Conservation (phyloP, 257 asterid species). For the Solanum habrochaites region DNA sequence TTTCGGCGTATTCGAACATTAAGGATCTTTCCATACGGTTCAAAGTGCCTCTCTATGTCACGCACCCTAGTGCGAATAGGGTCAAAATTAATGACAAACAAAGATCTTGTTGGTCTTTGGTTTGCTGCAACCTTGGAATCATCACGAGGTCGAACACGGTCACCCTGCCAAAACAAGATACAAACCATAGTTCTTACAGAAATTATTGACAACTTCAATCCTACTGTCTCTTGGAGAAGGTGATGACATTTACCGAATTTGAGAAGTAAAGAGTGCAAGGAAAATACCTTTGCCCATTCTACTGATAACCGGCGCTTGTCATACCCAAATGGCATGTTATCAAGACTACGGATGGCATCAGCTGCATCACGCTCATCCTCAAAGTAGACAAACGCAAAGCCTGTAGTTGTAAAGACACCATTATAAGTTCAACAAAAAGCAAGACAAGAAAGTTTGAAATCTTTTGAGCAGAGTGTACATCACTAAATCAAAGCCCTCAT, state of each 20-base stretch:
- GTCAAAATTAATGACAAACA: conserved; percentile 89
- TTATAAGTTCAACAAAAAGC: conserved; percentile 6
- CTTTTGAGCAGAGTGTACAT: conserved; percentile 7
- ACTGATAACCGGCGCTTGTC: conserved; percentile 63
- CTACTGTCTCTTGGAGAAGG: not conserved
- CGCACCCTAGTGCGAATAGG: conserved; percentile 53
- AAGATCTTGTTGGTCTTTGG: conserved; percentile 69
- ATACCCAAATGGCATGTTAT: conserved; percentile 55
- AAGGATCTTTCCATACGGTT: conserved; percentile 70
- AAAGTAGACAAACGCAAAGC: conserved; percentile 83
- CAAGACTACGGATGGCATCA: conserved; percentile 69
- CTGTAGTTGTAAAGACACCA: conserved; percentile 19
- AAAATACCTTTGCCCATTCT: conserved; percentile 84
- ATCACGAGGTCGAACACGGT: conserved; percentile 72
- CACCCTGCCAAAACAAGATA: conserved; percentile 48
- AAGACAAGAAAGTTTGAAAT: not conserved
- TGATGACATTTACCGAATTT: not conserved
- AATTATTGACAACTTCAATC: not conserved
- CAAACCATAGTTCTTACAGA: not conserved
- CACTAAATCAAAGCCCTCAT: conserved; percentile 24
- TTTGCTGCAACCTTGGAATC: conserved; percentile 37
- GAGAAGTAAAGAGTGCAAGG: not conserved
- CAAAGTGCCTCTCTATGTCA: conserved; percentile 86
- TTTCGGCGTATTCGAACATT: conserved; percentile 77
- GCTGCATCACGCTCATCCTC: conserved; percentile 91